These are phyloP conservation scores for Davidsoniella eucalypti DNA, from an alignment of 2,329 filamentous ascomycete genomes.

Conservation along the genomic window DNA sequence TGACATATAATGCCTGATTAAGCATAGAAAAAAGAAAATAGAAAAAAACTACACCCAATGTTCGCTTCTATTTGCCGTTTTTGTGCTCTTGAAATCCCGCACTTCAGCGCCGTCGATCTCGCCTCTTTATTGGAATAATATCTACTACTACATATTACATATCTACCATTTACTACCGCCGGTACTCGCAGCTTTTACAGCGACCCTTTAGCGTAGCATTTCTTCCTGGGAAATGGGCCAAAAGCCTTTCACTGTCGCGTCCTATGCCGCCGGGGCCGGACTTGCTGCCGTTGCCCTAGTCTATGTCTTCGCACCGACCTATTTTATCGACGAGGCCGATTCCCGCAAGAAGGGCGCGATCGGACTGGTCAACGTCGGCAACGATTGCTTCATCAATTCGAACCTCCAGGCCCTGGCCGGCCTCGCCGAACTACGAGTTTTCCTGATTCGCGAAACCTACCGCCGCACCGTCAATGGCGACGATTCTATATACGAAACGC, in stretches of 20 bases:
- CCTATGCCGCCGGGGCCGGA: slow-evolving; percentile 88
- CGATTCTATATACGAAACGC: slow-evolving; percentile 52
- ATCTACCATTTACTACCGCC: background rate
- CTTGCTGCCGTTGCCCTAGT: slow-evolving; percentile 88
- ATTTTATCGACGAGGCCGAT: slow-evolving; percentile 65
- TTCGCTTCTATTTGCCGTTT: background rate
- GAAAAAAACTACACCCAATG: background rate
- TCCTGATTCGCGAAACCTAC: slow-evolving; percentile 83
- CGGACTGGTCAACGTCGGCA: slow-evolving; percentile 76
- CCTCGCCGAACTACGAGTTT: slow-evolving; percentile 72
- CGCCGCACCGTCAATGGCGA: slow-evolving; percentile 60
- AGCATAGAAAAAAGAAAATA: background rate
- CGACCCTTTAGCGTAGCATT: background rate
- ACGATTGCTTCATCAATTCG: slow-evolving; percentile 95
- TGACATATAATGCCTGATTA: too few species aligned
- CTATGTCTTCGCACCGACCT: slow-evolving; percentile 96
- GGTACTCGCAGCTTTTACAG: background rate
- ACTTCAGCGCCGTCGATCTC: background rate
- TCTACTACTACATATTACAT: background rate
- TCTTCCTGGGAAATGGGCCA: slow-evolving; percentile 20
- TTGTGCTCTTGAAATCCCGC: background rate
- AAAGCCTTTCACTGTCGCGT: slow-evolving; percentile 33
- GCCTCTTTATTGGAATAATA: background rate
- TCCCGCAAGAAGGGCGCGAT: slow-evolving; percentile 72
- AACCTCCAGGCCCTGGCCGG: slow-evolving; percentile 87